phyloP scores from a whole-genome alignment of 257 asterid species.

The Solanum sejunctum region DNA sequence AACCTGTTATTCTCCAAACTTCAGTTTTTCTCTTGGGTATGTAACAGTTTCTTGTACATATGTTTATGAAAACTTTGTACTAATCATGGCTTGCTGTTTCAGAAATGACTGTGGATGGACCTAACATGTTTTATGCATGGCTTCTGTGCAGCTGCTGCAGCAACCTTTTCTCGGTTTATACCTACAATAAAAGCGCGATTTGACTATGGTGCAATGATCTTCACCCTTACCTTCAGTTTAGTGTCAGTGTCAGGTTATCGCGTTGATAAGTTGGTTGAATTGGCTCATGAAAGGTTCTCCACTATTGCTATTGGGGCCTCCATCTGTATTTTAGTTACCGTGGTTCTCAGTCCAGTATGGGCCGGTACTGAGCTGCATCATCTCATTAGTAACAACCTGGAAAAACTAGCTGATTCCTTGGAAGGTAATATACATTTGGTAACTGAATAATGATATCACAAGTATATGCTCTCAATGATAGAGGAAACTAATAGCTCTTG shows the following conservation, averaged over 20 bases:
- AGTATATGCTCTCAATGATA: background rate
- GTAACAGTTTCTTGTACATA: background rate
- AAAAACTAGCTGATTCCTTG: constrained; percentile 65
- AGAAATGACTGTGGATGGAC: background rate
- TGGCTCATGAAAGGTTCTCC: constrained; percentile 60
- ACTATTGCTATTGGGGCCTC: constrained; percentile 69
- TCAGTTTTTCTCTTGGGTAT: constrained; percentile 69
- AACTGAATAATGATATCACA: background rate
- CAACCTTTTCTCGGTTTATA: constrained; percentile 73
- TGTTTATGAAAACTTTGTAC: background rate
- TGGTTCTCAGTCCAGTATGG: constrained; percentile 66
- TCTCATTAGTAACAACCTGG: constrained; percentile 47
- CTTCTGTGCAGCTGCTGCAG: constrained; percentile 56
- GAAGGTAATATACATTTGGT: constrained; percentile 28
- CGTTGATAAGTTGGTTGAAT: constrained; percentile 46
- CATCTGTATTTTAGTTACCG: constrained; percentile 49
- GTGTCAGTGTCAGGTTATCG: constrained; percentile 85
- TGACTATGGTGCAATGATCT: constrained; percentile 74
- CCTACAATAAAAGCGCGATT: constrained; percentile 66
- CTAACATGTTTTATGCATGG: background rate
- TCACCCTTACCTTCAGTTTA: constrained; percentile 75
- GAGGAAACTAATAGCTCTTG: background rate
- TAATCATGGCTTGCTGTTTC: background rate
- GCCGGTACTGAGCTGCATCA: constrained; percentile 70
- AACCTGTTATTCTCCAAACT: constrained; percentile 55